Percentiles rank a stretch among this genome's conserved stretches.
Conservation (phyloP, 345 rosid species). For the Gossypium anomalum region DNA sequence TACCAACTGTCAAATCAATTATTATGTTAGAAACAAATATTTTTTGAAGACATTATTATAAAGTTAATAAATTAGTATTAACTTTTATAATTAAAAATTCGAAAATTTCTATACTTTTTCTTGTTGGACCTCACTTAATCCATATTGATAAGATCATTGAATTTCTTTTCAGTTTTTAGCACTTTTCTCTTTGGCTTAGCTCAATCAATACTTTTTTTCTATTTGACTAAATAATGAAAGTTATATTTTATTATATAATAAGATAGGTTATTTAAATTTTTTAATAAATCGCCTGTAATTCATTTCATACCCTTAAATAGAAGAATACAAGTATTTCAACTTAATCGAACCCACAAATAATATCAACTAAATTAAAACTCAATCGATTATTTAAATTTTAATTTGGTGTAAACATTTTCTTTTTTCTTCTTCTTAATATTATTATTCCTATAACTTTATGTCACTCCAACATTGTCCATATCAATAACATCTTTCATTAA, state of each 20-base stretch:
- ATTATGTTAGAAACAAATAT: not conserved
- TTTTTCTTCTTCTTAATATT: no score
- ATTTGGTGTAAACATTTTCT: no score
- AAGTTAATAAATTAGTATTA: no score
- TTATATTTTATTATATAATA: not conserved
- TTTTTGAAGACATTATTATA: not conserved
- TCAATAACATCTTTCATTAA: no score
- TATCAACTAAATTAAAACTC: no score
- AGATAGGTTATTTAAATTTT: no score
- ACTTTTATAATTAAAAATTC: not conserved
- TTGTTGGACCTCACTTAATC: not conserved
- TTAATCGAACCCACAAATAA: rapidly evolving
- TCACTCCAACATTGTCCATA: no score
- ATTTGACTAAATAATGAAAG: not conserved
- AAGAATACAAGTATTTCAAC: no score
- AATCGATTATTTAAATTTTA: no score
- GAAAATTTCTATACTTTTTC: not conserved
- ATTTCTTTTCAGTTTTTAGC: not conserved
- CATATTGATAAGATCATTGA: not conserved
- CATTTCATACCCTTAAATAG: rapidly evolving
- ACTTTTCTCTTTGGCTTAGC: not conserved
- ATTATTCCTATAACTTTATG: no score
- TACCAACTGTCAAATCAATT: not conserved
- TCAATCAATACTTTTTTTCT: not conserved
- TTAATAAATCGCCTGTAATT: no score